Base-by-base conservation (phyloP, 2,329 filamentous ascomycete species). In the Fusarium sp. region DNA sequence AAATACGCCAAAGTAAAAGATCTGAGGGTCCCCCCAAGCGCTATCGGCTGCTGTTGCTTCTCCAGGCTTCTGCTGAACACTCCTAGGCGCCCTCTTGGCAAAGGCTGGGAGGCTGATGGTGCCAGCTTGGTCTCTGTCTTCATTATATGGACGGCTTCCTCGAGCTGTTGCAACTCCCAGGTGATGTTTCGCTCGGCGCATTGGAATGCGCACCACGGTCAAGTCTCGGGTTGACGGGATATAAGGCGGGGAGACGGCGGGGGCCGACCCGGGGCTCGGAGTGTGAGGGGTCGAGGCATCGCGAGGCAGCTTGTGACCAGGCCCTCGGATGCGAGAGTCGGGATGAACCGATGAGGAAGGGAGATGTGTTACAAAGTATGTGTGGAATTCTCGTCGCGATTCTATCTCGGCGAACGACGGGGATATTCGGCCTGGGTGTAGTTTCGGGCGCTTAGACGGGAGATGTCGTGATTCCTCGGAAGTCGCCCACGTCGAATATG, bases 1-100 rank as follows among this genome's bases (percentile, higher is more conserved):
- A 79, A 98, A 99, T 1, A 98, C 92, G 2, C 90, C 95, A 87
- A 98, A 99, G 83, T 98, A 99, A 83, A 99, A 99, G 37, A 98
- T 92, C 81, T 98, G 96, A 1, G 96, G 96, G 80, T 98, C 96
- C 3, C 96, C 96, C 72, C 90, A 93, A 2, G 93, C 90, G 73
- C 92, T 93, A 67, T 94, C 93, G 7, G 94, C 94, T 11, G 87
- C 90, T 27, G 89, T 94, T 59, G 89, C 91, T 82, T 91, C 91
- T 71, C 86, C 89, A 27, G 84, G 82, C 45, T 83, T 86, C 73
- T 86, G 87, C 58, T 82, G 84, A 62, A 87, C 84, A 77, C 88
- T 92, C 70, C 94, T 88, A 14, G 96, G 95, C 6, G 91, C 90
- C 40, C 94, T 89, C 82, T 93, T 95, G 6, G 97, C 95, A 84